These are phyloP conservation scores for Phytophthora pistaciae DNA, from an alignment of 352 stramenopile species.

Conservation along the genomic window DNA sequence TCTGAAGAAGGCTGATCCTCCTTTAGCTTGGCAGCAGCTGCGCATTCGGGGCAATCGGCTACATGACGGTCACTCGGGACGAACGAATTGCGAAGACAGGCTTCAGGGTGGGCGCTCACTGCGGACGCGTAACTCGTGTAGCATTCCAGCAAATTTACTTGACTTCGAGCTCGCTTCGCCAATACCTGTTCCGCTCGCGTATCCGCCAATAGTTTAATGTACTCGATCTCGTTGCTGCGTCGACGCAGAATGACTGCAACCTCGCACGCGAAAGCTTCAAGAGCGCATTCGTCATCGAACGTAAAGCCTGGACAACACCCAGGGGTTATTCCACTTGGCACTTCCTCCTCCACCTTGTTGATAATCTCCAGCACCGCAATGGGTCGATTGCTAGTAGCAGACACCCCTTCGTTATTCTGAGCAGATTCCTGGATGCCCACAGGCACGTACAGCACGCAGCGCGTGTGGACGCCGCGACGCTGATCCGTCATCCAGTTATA, in stretches of 20 bases:
- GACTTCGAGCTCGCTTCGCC: slow-evolving; percentile 71
- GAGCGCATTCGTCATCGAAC: slow-evolving; percentile 87
- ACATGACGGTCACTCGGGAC: slow-evolving; percentile 51
- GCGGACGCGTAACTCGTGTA: slow-evolving; percentile 80
- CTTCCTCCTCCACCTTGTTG: slow-evolving; percentile 80
- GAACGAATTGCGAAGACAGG: slow-evolving; percentile 71
- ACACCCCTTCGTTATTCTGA: slow-evolving; percentile 29
- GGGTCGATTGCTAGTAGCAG: slow-evolving; percentile 52
- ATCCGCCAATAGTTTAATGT: slow-evolving; percentile 90
- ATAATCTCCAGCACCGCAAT: slow-evolving; percentile 91
- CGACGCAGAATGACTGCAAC: slow-evolving; percentile 87
- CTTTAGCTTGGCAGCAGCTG: slow-evolving; percentile 27
- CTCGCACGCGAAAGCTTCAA: slow-evolving; percentile 88
- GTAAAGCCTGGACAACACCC: slow-evolving; percentile 57
- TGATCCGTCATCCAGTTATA: slow-evolving; percentile 71
- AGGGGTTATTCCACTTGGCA: slow-evolving; percentile 18
- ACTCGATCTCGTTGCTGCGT: slow-evolving; percentile 88
- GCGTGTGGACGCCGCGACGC: slow-evolving; percentile 65
- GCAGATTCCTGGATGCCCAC: slow-evolving; percentile 74
- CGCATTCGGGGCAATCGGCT: slow-evolving; percentile 51
- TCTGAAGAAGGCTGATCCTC: slow-evolving; percentile 13
- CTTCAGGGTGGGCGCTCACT: slow-evolving; percentile 50
- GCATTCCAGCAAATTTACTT: slow-evolving; percentile 81
- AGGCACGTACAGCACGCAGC: slow-evolving; percentile 85
- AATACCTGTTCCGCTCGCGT: slow-evolving; percentile 79